A percentile compares a stretch with the other conserved stretches of the same genome.
Evolutionary conservation across 306 rosid genomes (phyloP).

Genomic region (Sechiopsis laciniata): DNA sequence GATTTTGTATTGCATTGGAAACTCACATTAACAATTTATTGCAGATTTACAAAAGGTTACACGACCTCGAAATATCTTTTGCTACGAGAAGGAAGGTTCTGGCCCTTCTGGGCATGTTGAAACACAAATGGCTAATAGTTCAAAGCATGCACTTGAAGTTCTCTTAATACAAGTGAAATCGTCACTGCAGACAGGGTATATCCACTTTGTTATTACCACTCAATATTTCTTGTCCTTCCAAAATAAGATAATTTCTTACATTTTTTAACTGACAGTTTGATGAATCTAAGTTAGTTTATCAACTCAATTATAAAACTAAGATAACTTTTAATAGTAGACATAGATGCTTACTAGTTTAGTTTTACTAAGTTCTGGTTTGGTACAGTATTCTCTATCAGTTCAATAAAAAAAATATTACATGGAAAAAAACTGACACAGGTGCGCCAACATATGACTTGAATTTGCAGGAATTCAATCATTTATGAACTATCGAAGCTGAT

Average conservation of each 20-base stretch:
- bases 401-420: neutral
- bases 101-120: slow-evolving; percentile 50
- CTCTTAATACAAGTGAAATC: slow-evolving; percentile 54
- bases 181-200: slow-evolving; percentile 51
- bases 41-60: slow-evolving; percentile 36
- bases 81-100: slow-evolving; percentile 44
- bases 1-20: neutral
- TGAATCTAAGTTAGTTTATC: neutral
- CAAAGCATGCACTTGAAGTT: slow-evolving; percentile 60
- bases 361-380: neutral
- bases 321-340: neutral
- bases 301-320: slow-evolving; percentile 1
- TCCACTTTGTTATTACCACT: slow-evolving; percentile 8
- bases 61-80: slow-evolving; percentile 42
- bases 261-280: neutral
- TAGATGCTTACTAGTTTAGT: neutral
- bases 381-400: neutral
- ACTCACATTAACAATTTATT: neutral
- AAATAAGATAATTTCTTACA: neutral
- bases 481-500: slow-evolving; percentile 66
- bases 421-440: neutral
- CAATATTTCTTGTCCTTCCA: neutral
- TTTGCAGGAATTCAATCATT: slow-evolving; percentile 59
- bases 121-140: slow-evolving; percentile 36
- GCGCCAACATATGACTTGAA: neutral